Conservation (phyloP, 371 early-diverging fungal species). For the Actinomucor elegans region DNA sequence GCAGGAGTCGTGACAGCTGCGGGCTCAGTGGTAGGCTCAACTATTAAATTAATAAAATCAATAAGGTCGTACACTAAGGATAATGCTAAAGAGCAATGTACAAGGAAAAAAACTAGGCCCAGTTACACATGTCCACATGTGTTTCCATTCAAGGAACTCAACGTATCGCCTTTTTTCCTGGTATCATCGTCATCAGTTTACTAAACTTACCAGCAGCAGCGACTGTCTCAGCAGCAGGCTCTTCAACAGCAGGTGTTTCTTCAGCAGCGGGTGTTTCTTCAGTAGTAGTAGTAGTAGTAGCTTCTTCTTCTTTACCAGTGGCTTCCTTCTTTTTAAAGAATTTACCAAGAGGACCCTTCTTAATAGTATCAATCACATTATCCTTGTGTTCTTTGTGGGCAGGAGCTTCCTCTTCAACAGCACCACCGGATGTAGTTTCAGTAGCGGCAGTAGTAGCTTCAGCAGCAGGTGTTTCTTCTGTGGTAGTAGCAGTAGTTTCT, state of each 20-base stretch:
- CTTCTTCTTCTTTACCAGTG: conserved; percentile 15
- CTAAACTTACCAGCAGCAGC: conserved; percentile 25
- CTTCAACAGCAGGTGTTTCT: conserved; percentile 8
- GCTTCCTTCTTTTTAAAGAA: conserved; percentile 38
- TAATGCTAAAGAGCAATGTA: no score
- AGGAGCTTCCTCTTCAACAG: conserved; percentile 6
- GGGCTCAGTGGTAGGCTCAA: conserved; percentile 4
- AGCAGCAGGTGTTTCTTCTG: conserved; percentile 4
- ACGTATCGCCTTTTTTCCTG: neutral
- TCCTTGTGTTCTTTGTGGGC: conserved; percentile 25
- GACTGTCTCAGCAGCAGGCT: neutral
- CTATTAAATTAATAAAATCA: no score
- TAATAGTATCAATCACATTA: conserved; percentile 39
- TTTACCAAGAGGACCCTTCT: conserved; percentile 37
- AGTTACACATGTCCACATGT: conserved; percentile 23
- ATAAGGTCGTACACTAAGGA: no score
- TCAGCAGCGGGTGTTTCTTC: conserved; percentile 3
- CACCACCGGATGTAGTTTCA: conserved; percentile 6
- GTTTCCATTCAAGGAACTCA: conserved; percentile 11
- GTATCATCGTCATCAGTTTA: neutral
- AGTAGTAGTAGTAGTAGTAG: conserved; percentile 4
- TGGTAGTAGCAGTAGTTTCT: conserved; percentile 26
- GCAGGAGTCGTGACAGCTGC: neutral
- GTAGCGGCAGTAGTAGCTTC: neutral
- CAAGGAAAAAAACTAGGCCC: no score